Evolutionary conservation across 768 basidiomycete genomes (phyloP).

Genomic region (Leccinum uliginosum): DNA sequence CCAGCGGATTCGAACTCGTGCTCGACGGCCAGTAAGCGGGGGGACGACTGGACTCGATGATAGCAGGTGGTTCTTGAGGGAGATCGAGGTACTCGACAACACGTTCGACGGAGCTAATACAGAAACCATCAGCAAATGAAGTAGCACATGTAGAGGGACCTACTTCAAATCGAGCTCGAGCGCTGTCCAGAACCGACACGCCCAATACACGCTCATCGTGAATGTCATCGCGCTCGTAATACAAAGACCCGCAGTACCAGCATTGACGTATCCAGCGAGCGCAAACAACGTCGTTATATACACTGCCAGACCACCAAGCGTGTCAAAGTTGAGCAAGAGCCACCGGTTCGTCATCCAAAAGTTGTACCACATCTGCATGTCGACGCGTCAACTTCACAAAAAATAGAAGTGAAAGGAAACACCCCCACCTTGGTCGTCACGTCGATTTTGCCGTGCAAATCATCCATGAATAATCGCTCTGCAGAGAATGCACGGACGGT

Average conservation of each 20-base stretch:
- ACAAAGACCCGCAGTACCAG: constrained; percentile 66
- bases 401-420: neutral
- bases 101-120: constrained; percentile 76
- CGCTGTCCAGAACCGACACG: constrained; percentile 46
- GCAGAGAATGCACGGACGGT: constrained; percentile 89
- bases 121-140: constrained; percentile 1
- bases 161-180: constrained; percentile 76
- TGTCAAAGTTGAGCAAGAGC: constrained; percentile 81
- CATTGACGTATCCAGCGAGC: constrained; percentile 53
- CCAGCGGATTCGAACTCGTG: constrained; percentile 49
- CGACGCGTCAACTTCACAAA: neutral
- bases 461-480: constrained; percentile 72
- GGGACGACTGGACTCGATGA: constrained; percentile 69
- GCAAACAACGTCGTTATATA: constrained; percentile 75
- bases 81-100: constrained; percentile 88
- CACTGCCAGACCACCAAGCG: constrained; percentile 68
- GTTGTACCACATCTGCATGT: constrained; percentile 65
- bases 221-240: constrained; percentile 73
- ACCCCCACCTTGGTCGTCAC: constrained; percentile 62
- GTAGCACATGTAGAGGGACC: constrained; percentile 22
- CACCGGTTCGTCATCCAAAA: constrained; percentile 91
- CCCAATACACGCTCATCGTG: constrained; percentile 49
- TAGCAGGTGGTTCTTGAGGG: constrained; percentile 78
- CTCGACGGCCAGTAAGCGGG: constrained; percentile 94
- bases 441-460: constrained; percentile 70